These are phyloP conservation scores for Rosa rugosa DNA, from an alignment of 306 rosid species.

Conservation along the genomic window DNA sequence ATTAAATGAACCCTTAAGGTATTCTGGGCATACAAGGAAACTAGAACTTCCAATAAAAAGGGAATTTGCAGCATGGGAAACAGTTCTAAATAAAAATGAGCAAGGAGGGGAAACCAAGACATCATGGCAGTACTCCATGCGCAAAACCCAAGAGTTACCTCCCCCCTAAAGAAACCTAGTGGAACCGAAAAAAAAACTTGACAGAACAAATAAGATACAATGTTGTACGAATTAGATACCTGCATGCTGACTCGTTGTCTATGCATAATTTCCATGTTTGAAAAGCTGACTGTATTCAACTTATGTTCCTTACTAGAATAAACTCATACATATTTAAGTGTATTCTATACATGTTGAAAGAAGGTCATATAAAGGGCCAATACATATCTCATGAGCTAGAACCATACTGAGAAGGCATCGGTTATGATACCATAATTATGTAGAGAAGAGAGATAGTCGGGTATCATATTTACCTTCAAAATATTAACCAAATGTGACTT, in stretches of 20 bases:
- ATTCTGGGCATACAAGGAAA: constrained; percentile 23
- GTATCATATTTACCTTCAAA: constrained; percentile 55
- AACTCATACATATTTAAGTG: neutral
- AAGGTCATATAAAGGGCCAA: neutral
- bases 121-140: neutral
- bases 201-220: neutral
- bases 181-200: neutral
- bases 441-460: constrained; percentile 13
- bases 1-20: constrained; percentile 9
- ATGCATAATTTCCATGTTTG: neutral
- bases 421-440: neutral
- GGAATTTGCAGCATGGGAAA: neutral
- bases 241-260: neutral
- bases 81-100: constrained; percentile 10
- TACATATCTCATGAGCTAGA: neutral
- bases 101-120: neutral
- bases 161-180: neutral
- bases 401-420: neutral
- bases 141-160: neutral
- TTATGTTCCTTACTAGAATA: neutral
- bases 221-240: neutral
- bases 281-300: neutral
- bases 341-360: neutral
- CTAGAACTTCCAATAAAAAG: constrained; percentile 2
- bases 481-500: constrained; percentile 65